Evolutionary conservation across 2,329 filamentous ascomycete genomes (phyloP).

Genomic region (Simplicillium aogashimaense): DNA sequence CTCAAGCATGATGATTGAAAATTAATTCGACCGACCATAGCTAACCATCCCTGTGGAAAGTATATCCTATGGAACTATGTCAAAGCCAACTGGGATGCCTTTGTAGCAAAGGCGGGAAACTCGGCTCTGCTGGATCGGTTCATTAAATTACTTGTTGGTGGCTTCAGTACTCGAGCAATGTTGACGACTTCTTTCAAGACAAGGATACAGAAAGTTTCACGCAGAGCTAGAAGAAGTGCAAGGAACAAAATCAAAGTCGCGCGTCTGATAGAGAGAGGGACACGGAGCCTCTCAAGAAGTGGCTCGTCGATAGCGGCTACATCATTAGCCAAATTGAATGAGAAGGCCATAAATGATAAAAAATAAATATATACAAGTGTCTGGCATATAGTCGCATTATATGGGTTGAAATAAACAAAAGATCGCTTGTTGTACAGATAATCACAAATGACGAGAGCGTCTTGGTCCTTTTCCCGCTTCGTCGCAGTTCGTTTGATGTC

Average conservation of each 20-base stretch:
- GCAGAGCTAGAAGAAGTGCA: conserved; percentile 71
- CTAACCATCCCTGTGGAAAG: conserved; percentile 63
- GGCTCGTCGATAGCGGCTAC: conserved; percentile 50
- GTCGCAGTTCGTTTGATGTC: background rate
- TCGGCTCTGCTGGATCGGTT: conserved; percentile 87
- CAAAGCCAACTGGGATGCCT: conserved; percentile 68
- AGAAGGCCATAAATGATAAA: too few relatives aligned
- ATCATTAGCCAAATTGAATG: conserved; percentile 12
- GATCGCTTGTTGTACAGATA: too few relatives aligned
- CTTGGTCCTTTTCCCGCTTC: background rate
- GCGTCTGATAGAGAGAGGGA: conserved; percentile 76
- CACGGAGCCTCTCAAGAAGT: conserved; percentile 61
- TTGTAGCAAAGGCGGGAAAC: conserved; percentile 66
- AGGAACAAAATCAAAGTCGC: conserved; percentile 75
- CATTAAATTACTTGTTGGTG: conserved; percentile 65
- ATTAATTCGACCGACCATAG: too few relatives aligned
- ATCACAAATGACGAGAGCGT: too few relatives aligned
- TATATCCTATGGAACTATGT: conserved; percentile 74
- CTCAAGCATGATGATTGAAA: too few relatives aligned
- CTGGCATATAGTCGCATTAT: conserved; percentile 1
- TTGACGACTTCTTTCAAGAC: conserved; percentile 71
- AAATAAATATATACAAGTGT: too few relatives aligned
- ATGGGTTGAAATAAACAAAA: background rate
- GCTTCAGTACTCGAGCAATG: conserved; percentile 77
- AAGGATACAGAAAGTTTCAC: conserved; percentile 87